Conservation (phyloP, 106 monocot species). For the Acorus gramineus region DNA sequence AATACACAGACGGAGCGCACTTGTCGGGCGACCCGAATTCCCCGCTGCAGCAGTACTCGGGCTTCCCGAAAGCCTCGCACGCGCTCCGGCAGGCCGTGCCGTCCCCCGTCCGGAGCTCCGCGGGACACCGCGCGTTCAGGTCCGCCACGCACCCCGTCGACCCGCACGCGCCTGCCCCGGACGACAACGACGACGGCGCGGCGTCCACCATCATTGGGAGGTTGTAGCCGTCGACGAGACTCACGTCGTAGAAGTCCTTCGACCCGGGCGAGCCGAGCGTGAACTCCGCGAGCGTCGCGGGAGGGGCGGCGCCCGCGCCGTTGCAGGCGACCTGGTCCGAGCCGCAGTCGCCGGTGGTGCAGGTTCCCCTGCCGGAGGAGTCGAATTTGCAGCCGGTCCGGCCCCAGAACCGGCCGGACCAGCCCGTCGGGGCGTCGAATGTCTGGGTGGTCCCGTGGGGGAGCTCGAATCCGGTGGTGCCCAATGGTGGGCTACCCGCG, state of each 20-base stretch:
- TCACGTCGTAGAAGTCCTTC: slow-evolving; percentile 72
- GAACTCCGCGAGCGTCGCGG: slow-evolving; percentile 61
- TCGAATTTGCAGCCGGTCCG: slow-evolving; percentile 53
- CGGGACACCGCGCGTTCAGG: slow-evolving; percentile 31
- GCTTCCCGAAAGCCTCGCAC: too few species aligned
- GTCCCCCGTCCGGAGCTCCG: slow-evolving; percentile 20
- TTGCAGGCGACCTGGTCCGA: slow-evolving; percentile 41
- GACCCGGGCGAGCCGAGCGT: slow-evolving; percentile 23
- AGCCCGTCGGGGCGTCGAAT: slow-evolving; percentile 34
- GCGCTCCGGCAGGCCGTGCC: not conserved
- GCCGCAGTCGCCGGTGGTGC: slow-evolving; percentile 74
- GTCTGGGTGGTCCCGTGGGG: slow-evolving; percentile 4
- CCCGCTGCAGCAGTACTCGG: too few species aligned
- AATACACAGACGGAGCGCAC: too few species aligned
- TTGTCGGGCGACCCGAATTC: too few species aligned
- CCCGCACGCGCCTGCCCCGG: slow-evolving; percentile 20
- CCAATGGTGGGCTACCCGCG: slow-evolving; percentile 21
- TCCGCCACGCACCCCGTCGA: slow-evolving; percentile 30
- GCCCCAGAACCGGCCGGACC: slow-evolving; percentile 80
- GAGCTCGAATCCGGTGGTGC: slow-evolving; percentile 46
- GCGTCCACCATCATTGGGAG: slow-evolving; percentile 40
- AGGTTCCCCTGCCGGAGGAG: slow-evolving; percentile 24
- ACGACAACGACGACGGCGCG: slow-evolving; percentile 1
- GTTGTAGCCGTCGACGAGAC: slow-evolving; percentile 83
- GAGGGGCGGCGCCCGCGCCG: slow-evolving; percentile 54